Conservation (phyloP, 108 stramenopile species). For the Nitzschia sp. region DNA sequence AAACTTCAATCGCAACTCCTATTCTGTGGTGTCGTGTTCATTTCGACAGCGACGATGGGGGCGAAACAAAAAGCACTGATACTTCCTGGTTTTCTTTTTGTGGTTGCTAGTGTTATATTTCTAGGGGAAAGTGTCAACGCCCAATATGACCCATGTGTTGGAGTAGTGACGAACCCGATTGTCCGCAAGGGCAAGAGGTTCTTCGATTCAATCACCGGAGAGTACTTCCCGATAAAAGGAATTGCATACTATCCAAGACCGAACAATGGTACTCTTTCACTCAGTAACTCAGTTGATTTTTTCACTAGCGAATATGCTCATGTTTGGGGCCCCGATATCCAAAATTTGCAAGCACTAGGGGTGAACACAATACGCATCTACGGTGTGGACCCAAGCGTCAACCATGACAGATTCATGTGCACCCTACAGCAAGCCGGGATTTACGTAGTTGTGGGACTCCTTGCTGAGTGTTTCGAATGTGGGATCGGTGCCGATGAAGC, state of each 20-base stretch:
- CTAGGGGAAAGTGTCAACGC: neutral
- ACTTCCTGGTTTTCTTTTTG: too few species aligned
- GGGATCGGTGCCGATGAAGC: conserved; percentile 34
- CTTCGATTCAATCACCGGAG: conserved; percentile 37
- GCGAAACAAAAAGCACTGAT: neutral
- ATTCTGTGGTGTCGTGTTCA: too few species aligned
- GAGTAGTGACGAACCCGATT: conserved; percentile 1
- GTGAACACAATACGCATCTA: conserved; percentile 51
- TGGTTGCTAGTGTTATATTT: neutral
- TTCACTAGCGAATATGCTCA: conserved; percentile 39
- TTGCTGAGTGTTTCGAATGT: conserved; percentile 39
- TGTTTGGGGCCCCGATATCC: conserved; percentile 43
- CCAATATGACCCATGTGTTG: conserved; percentile 1
- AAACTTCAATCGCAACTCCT: too few species aligned
- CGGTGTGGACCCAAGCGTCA: conserved; percentile 35
- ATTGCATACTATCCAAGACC: conserved; percentile 56
- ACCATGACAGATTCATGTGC: conserved; percentile 55
- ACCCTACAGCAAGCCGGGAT: conserved; percentile 46
- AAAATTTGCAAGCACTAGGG: conserved; percentile 34
- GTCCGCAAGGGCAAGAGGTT: conserved; percentile 34
- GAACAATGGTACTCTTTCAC: conserved; percentile 33
- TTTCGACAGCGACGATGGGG: too few species aligned
- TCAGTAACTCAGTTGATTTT: conserved; percentile 39
- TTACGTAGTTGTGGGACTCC: conserved; percentile 40
- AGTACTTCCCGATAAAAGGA: conserved; percentile 45